Evolutionary conservation across 768 basidiomycete species (phyloP), one percentile per base, ranked within the genome.

Genomic region (Kwoniella bestiolae): DNA sequence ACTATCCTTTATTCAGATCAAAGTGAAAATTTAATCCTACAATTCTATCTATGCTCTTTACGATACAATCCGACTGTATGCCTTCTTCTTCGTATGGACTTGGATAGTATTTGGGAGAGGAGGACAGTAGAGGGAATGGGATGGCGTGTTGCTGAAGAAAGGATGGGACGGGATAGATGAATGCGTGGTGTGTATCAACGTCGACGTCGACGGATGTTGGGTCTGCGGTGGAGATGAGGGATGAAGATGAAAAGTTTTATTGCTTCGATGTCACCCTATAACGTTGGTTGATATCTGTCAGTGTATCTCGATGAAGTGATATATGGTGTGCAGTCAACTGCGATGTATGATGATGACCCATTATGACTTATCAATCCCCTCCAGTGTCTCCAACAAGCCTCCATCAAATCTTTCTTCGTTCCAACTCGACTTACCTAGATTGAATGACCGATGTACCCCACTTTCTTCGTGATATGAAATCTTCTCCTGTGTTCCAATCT

Each of bases 1-100:
- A 55, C 23, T 52, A 52, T 55, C 52, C 52, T 55, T 55, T 55
- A 16, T 41, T 41, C 38, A 41, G 32, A 35, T 32, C 6, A 21
- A 6, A 7, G 32, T 55, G 12, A 34, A 55, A 55, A 51, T 29
- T 55, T 32, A 32, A 55, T 41, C 38, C 18, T 41, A 14, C 3
- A 35, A 4, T 21, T 32, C 9, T 35, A 34, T 55, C 32, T 34
- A 26, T 55, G 52, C 32, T 34, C 32, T 55, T 32, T 18, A 25
- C 50, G 11, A 26, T 51, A 23, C 23, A 28, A 41, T 41, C 5
- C 18, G 1, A 18, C 12, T 3, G 12, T 41, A 12, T 8, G 28
- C 26, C 21, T 51, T 26, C 45, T n/a, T 11, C 6, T 47, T 16
- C 25, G 23, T 16, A 29, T 51, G 46, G 21, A 21, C n/a, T 23